A percentile compares a stretch with the other conserved stretches of the same genome.
Evolutionary conservation across 2,329 filamentous ascomycete species (phyloP).

Genomic region (Endothia cerciana): DNA sequence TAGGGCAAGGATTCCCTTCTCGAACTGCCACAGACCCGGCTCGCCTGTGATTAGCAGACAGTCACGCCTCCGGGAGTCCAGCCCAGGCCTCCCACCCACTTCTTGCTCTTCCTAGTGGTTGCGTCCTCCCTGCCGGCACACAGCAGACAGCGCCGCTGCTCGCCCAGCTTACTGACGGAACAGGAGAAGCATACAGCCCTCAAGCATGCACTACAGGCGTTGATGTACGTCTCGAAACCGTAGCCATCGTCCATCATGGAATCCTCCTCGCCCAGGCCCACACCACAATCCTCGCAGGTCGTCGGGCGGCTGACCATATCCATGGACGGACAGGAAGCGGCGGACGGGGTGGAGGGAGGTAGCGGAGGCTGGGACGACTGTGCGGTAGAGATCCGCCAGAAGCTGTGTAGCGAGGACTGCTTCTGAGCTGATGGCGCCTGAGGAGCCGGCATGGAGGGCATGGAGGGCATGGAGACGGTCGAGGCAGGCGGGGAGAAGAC

Average conservation of each 20-base stretch:
- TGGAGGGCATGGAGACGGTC: constrained; percentile 15
- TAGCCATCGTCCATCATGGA: constrained; percentile 45
- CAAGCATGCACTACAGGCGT: constrained; percentile 53
- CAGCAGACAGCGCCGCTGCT: constrained; percentile 55
- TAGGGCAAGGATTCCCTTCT: not conserved
- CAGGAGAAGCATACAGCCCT: constrained; percentile 63
- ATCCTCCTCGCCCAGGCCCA: constrained; percentile 37
- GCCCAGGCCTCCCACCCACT: constrained; percentile 25
- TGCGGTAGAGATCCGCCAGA: constrained; percentile 59
- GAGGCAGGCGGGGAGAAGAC: constrained; percentile 28
- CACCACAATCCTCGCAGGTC: constrained; percentile 58
- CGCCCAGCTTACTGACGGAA: constrained; percentile 61
- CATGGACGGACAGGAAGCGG: constrained; percentile 25
- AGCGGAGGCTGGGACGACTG: constrained; percentile 36
- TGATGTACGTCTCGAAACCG: constrained; percentile 34
- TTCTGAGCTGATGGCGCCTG: constrained; percentile 29
- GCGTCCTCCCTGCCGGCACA: constrained; percentile 47
- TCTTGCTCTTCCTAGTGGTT: constrained; percentile 29
- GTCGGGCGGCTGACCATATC: constrained; percentile 35
- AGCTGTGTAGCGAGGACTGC: constrained; percentile 62
- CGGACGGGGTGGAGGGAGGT: constrained; percentile 21
- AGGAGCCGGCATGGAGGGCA: constrained; percentile 24
- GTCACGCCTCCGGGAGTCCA: constrained; percentile 23
- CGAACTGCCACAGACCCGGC: too few relatives aligned
- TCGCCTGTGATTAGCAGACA: constrained; percentile 32